phyloP scores from a whole-genome alignment of 1,284 basidiomycete genomes.

The Flammula alnicola region DNA sequence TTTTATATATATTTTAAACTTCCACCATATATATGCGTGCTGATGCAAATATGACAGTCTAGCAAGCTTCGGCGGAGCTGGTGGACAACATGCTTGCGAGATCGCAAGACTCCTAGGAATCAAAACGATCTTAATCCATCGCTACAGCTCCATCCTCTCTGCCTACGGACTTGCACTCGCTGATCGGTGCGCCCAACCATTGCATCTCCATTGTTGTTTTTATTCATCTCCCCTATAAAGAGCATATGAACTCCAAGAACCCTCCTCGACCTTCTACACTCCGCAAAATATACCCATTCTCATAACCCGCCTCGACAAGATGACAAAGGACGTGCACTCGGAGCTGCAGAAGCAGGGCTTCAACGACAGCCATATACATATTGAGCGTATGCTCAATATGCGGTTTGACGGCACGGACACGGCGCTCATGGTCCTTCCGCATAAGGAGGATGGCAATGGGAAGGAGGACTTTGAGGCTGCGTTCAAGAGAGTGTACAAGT shows the following conservation, averaged over 20 bases:
- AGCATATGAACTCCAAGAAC: slow-evolving; percentile 86
- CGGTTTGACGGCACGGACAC: slow-evolving; percentile 93
- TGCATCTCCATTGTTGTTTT: slow-evolving; percentile 34
- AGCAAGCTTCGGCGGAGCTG: slow-evolving; percentile 90
- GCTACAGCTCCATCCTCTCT: slow-evolving; percentile 85
- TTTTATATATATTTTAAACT: neutral
- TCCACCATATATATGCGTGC: neutral
- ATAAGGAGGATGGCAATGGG: slow-evolving; percentile 54
- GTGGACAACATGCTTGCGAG: slow-evolving; percentile 91
- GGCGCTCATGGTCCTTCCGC: slow-evolving; percentile 83
- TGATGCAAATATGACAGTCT: slow-evolving; percentile 47
- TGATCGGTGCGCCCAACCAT: slow-evolving; percentile 74
- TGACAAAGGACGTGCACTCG: slow-evolving; percentile 63
- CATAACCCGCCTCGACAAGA: slow-evolving; percentile 65
- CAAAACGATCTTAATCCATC: slow-evolving; percentile 83
- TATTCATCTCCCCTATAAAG: slow-evolving; percentile 43
- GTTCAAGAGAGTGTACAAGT: slow-evolving; percentile 79
- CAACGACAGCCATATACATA: slow-evolving; percentile 63
- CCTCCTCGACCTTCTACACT: slow-evolving; percentile 78
- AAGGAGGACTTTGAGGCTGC: slow-evolving; percentile 77
- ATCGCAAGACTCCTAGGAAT: slow-evolving; percentile 85
- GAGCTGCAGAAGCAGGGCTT: slow-evolving; percentile 86
- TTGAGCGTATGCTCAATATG: slow-evolving; percentile 91
- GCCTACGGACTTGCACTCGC: slow-evolving; percentile 91
- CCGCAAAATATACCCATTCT: slow-evolving; percentile 57